Evolutionary conservation across 768 basidiomycete species (phyloP), one percentile per base, ranked within the genome.

Genomic region (Lentinula edodes): DNA sequence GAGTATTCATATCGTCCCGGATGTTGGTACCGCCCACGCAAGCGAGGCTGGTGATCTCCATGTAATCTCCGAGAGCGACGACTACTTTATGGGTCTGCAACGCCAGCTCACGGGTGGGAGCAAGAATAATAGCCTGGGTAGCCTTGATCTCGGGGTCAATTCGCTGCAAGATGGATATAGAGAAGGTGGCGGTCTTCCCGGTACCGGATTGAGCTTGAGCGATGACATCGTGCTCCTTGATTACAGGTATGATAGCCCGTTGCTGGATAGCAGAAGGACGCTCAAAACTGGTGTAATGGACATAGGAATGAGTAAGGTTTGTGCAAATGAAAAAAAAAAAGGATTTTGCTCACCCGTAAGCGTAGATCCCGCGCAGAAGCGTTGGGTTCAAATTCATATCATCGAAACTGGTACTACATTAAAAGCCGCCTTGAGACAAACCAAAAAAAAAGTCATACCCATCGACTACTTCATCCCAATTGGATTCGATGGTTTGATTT

Each of bases 151-250:
- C 23, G 23, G 48, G 56, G 38, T 45, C 36, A 13, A 62, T 50
- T 28, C 90, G 90, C 52, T 90, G 83, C 69, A 91, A 85, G 60
- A 91, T 77, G 18, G 90, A 90, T 2, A 91, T 74, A 32, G 91
- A 76, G 74, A 91, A 91, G 0, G 90, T 89, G 60, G 90, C 87
- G 8, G 90, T 91, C 76, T 91, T 91, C n/a, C 89, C 89, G 3
- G 89, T 90, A 12, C 89, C 89, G 0, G 90, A 91, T 76, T 91
- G 91, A 28, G 89, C 89, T 48, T 91, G 89, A 65, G 89, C 89
- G 57, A 91, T 91, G 38, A 91, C 89, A 64, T 91, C 89, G 62
- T 88, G 82, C 35, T 90, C 90, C 13, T 89, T 90, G 87, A 91
- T 90, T 68, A 91, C 86, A 23, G 89, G 86, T 52, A 90, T 87